Conservation (phyloP, 2,329 filamentous ascomycete genomes). For the Grosmannia serpens region DNA sequence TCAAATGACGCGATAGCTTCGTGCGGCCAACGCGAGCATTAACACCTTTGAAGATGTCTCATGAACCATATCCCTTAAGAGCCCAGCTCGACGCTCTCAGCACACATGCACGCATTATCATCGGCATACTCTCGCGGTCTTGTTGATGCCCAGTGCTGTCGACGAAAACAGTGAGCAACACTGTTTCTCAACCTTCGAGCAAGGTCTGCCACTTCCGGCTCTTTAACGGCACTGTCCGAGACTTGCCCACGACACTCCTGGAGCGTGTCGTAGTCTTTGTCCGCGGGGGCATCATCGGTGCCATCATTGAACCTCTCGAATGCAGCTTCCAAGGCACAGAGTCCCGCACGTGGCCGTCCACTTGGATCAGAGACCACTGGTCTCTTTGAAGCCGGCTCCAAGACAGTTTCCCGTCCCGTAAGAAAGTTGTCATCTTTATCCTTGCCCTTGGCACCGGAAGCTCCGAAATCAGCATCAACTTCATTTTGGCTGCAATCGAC, state of each 20-base stretch:
- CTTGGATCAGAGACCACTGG: background rate
- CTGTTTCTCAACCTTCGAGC: background rate
- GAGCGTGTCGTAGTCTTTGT: background rate
- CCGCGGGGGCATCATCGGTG: background rate
- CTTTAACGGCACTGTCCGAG: too few relatives aligned
- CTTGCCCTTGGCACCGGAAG: conserved; percentile 29
- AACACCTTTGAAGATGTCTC: background rate
- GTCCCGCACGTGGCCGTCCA: background rate
- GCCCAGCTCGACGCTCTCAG: background rate
- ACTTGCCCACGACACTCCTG: background rate
- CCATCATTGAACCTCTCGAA: too few relatives aligned
- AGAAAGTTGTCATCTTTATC: background rate
- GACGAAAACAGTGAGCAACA: background rate
- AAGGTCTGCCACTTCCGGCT: background rate
- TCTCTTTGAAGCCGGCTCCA: background rate
- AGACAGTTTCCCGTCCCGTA: background rate
- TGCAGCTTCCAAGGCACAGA: background rate
- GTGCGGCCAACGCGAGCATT: background rate
- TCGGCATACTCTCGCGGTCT: background rate
- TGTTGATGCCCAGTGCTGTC: background rate
- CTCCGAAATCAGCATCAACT: conserved; percentile 52
- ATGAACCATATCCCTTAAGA: background rate
- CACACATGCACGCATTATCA: background rate
- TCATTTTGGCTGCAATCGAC: conserved; percentile 68
- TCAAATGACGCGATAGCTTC: background rate